These are phyloP conservation scores for Eutypella sp. DNA, from an alignment of 2,329 filamentous ascomycete genomes.

Conservation along the genomic window DNA sequence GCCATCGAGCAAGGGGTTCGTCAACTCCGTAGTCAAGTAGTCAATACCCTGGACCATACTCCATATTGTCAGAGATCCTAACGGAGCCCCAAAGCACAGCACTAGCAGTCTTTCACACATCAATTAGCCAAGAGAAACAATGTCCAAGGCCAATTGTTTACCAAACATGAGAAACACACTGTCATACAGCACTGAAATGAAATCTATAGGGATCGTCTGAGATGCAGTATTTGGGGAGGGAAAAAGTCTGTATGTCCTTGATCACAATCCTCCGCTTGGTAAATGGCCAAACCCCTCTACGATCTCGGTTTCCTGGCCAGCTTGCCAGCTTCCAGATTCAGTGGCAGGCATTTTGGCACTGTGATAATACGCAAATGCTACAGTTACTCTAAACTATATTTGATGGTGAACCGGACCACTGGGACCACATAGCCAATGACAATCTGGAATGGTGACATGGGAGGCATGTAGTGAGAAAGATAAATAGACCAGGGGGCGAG, in stretches of 20 bases:
- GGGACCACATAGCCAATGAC: constrained; percentile 14
- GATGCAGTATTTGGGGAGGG: too few relatives aligned
- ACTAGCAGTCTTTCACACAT: constrained; percentile 13
- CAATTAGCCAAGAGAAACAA: constrained; percentile 1
- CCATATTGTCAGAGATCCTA: constrained; percentile 20
- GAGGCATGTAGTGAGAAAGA: constrained; percentile 6
- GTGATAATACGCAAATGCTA: constrained; percentile 15
- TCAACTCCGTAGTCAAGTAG: constrained; percentile 10
- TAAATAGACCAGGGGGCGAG: constrained; percentile 10
- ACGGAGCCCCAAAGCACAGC: constrained; percentile 14
- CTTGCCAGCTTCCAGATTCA: constrained; percentile 2
- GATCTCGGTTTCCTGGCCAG: too few relatives aligned
- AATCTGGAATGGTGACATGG: constrained; percentile 6
- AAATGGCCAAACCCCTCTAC: too few relatives aligned
- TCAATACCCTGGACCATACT: constrained; percentile 10
- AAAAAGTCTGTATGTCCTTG: too few relatives aligned
- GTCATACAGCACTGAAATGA: constrained; percentile 8
- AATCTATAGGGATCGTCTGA: constrained; percentile 11
- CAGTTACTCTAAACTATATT: constrained; percentile 10
- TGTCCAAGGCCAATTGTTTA: constrained; percentile 2
- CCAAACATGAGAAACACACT: constrained; percentile 7
- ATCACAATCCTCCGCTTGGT: too few relatives aligned
- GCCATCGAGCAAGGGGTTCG: constrained; percentile 22
- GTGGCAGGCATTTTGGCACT: constrained; percentile 14
- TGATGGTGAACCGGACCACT: constrained; percentile 14